Base-by-base conservation (phyloP, 2,329 filamentous ascomycete species). In the Akanthomyces lecanii region DNA sequence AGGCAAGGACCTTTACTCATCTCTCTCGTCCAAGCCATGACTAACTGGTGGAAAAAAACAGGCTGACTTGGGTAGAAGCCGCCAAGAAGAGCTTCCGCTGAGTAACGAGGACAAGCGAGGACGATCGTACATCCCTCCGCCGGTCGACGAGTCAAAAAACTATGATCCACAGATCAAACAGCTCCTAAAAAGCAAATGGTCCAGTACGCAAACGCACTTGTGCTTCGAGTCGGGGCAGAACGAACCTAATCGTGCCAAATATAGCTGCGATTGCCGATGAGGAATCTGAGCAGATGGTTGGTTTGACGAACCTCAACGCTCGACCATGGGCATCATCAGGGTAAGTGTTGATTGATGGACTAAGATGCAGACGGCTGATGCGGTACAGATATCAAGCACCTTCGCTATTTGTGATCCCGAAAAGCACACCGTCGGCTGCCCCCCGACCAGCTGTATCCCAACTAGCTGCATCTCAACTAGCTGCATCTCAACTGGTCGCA, bases 81-180 rank as follows among this genome's bases (percentile, higher is more conserved):
- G 61, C 14, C 54, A 58, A 28, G 61, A 63, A 16, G 61, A 63
- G 33, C 61, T 63, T 7, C 61, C 61, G 7, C 47, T 63, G 2
- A 63, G 21, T 54, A 47, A 47, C 21, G 28, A 40, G n/a, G 44
- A 45, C 6, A 12, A n/a, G 4, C 16, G 54, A n/a, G 36, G 38
- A 2, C 53, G 18, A 5, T 63, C 61, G 6, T 63, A 18, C 14
- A 30, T 52, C 2, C 61, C 38, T 6, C 47, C 45, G 8, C 18
- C 8, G 21, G n/a, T 16, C 11, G 61, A 63, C 21, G 45, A 23
- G 11, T 58, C 61, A 7, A 18, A 4, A 6, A 3, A 28, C 6
- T 63, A 63, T n/a, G 53, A 57, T 38, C 23, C 11, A 0, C 4
- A 12, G 1, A 50, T 63, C 14, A 63, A 58, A 47, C n/a, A 51